Base-by-base conservation (phyloP, 768 basidiomycete species). In the Pulveroboletus sp. region DNA sequence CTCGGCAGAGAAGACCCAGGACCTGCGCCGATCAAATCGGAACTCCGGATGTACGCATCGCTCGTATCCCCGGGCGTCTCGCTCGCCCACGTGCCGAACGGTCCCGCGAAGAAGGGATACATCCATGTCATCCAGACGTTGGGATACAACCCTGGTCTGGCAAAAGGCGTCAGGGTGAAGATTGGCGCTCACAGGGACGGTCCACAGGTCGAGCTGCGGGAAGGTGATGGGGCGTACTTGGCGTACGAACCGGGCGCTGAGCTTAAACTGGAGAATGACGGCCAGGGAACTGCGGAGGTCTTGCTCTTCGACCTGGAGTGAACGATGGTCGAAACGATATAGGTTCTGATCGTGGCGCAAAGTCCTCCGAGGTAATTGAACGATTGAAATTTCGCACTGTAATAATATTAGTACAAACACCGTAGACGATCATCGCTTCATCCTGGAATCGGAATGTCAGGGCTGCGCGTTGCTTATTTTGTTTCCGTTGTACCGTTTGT, bases 181-280 rank as follows among this genome's bases (percentile, higher is more conserved):
- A 62, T 94, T 9, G 71, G 71, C 8, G 62, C 70, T 3, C 71
- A 68, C 5, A 63, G 66, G 1, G 72, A 68, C 16, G 64, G 64
- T 0, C 71, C 71, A 11, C 68, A 78, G 49, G 50, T 82, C 4
- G 81, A 77, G 32, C 67, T 95, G 45, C 78, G 79, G 27, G 94
- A 97, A 59, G 94, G 94, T 0, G 94, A 97, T 61, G 93, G 91
- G 0, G 83, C 84, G 12, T 97, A 93, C 67, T 65, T 95, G 38
- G 58, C 69, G 39, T 74, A 78, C 1, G 78, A 71, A 2, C 67
- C 55, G 22, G 55, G 55, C 1, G 53, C 56, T 0, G 58, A 67
- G 22, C 53, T 78, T 35, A 60, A 68, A 27, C 72, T 85, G 3
- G 76, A 79, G 65, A 94, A 91, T 56, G 72, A 76, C 5, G 89